phyloP scores from a whole-genome alignment of 768 basidiomycete genomes.

The Nidularia sp. region DNA sequence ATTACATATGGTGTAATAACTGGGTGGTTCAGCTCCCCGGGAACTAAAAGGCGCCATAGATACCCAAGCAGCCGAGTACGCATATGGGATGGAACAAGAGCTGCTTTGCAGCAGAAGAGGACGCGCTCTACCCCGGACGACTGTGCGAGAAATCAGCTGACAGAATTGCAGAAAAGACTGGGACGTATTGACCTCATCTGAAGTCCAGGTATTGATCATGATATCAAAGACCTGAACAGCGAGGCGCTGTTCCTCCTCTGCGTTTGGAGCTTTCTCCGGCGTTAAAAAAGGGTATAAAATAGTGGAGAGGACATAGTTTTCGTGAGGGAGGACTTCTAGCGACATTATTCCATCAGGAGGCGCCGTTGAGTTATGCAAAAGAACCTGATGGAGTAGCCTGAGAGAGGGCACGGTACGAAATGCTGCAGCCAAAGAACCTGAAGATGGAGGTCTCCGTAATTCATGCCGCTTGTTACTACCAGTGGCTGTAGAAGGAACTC shows the following conservation, averaged over 20 bases:
- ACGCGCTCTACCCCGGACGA: constrained; percentile 53
- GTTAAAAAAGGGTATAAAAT: constrained; percentile 54
- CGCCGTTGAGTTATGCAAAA: constrained; percentile 41
- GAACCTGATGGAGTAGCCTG: constrained; percentile 36
- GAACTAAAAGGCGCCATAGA: constrained; percentile 43
- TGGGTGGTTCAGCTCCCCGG: constrained; percentile 35
- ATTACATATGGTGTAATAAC: constrained; percentile 41
- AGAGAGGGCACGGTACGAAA: constrained; percentile 30
- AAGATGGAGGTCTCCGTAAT: constrained; percentile 39
- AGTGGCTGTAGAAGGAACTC: constrained; percentile 12
- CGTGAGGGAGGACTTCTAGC: constrained; percentile 44
- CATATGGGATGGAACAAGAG: constrained; percentile 31
- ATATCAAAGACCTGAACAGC: constrained; percentile 63
- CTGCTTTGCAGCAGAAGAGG: constrained; percentile 70
- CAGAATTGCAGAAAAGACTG: neutral
- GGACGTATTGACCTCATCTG: constrained; percentile 42
- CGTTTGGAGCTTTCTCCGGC: constrained; percentile 21
- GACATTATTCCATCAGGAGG: constrained; percentile 16
- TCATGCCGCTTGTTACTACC: constrained; percentile 25
- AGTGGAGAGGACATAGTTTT: constrained; percentile 54
- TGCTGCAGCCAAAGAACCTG: constrained; percentile 18
- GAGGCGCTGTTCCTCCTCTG: constrained; percentile 49
- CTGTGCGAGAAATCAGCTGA: constrained; percentile 11
- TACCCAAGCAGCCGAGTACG: constrained; percentile 47
- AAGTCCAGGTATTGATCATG: constrained; percentile 52